These are phyloP conservation scores for Sanchytrium tribonematis DNA, from an alignment of 371 early-diverging fungal genomes.

Conservation along the genomic window DNA sequence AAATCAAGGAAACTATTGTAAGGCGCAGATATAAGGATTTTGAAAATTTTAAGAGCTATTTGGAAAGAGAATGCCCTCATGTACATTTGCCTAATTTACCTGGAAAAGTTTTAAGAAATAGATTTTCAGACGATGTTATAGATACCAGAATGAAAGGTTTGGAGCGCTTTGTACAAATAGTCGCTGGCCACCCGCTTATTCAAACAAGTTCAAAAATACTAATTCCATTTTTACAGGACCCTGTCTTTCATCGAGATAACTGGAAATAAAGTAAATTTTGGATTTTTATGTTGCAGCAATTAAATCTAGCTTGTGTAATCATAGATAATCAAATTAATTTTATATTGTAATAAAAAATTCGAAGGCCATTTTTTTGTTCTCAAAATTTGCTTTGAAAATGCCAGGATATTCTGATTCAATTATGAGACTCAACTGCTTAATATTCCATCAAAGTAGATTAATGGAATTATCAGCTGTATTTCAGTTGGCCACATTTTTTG, in stretches of 20 bases:
- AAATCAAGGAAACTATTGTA: constrained; percentile 46
- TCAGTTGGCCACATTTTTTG: neutral
- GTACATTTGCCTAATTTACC: constrained; percentile 86
- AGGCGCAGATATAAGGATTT: constrained; percentile 87
- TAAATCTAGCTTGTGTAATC: no score
- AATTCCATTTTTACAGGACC: constrained; percentile 78
- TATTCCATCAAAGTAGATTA: neutral
- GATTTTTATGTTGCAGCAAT: no score
- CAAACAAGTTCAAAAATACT: constrained; percentile 58
- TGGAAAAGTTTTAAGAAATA: constrained; percentile 68
- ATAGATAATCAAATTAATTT: no score
- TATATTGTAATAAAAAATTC: no score
- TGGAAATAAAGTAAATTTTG: constrained; percentile 11
- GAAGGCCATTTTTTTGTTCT: no score
- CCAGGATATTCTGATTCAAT: neutral
- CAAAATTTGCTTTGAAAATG: no score
- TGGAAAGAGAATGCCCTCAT: constrained; percentile 56
- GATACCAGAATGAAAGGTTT: constrained; percentile 66
- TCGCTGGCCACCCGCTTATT: constrained; percentile 80
- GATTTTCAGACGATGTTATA: constrained; percentile 74
- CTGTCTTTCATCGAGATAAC: constrained; percentile 41
- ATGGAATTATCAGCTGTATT: neutral
- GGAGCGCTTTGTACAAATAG: constrained; percentile 80
- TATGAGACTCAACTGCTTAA: neutral
- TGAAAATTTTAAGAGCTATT: constrained; percentile 80